Evolutionary conservation across 2,329 filamentous ascomycete genomes (phyloP), one percentile per base, ranked within the genome.

Genomic region (Talaromyces rugulosus): DNA sequence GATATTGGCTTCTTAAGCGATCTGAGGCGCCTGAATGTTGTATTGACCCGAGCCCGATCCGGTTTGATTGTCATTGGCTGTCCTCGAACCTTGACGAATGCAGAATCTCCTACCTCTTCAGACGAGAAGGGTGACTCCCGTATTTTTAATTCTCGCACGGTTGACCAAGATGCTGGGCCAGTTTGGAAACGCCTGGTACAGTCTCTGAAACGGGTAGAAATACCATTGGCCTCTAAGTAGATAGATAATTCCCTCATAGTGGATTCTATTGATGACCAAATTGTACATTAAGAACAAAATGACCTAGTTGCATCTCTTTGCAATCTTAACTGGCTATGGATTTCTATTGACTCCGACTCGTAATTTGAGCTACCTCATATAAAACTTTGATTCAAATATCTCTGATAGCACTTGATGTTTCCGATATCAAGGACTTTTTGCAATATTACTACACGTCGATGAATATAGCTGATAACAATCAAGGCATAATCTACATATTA

Each of bases 1-100:
- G 86, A 91, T 1, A 89, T 92, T 34, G 89, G 90, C 0, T 92
- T 92, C 70, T 85, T 92, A 80, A 69, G 77, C 0, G 79, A 87
- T 0, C 85, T 85, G 0, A 83, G 92, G 66, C 80, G 90, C 0
- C 71, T 92, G 0, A 91, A 91, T 23, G 89, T 92, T 0, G 72
- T 92, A 1, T 72, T 91, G 1, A 89, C 89, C 0, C 78, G 89
- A 63, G 89, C 89, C 0, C 80, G 87, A 0, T 77, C 89, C 59
- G 83, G 79, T 0, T 70, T 92, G 14, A 83, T 91, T n/a, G 77
- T 93, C 65, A 83, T 92, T 55, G 88, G 89, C 0, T 52, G 23
- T 52, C 50, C 16, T 30, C 50, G 18, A 30, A 52, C 50, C 23
- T 30, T 52, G 16, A 28, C 50, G 27, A 91, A 91, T 68, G 81